Conservation (phyloP, 495 filamentous ascomycete genomes). For the Xylaria telfairii region DNA sequence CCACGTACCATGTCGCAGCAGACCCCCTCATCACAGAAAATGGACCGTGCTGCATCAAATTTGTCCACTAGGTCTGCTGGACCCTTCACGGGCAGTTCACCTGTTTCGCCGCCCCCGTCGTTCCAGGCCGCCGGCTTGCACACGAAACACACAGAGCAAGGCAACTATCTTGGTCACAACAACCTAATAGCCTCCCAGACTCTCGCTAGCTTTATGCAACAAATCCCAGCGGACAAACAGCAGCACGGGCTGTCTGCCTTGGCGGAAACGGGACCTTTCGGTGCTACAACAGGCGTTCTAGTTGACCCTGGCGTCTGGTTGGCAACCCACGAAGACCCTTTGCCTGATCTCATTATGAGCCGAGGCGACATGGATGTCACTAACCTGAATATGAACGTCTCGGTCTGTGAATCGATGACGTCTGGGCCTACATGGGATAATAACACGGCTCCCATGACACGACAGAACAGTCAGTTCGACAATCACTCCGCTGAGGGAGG, state of each 20-base stretch:
- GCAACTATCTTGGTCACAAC: conserved; percentile 32
- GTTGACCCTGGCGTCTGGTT: conserved; percentile 39
- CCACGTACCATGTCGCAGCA: conserved; percentile 44
- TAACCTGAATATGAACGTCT: conserved; percentile 38
- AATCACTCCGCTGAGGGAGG: conserved; percentile 42
- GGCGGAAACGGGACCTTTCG: conserved; percentile 25
- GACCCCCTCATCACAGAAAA: conserved; percentile 35
- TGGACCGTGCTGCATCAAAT: conserved; percentile 40
- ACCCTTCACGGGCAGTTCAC: conserved; percentile 34
- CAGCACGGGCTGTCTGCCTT: conserved; percentile 36
- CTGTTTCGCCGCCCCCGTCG: conserved; percentile 35
- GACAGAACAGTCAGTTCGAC: conserved; percentile 52
- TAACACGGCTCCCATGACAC: conserved; percentile 50
- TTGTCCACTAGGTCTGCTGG: conserved; percentile 39
- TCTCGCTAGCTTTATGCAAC: conserved; percentile 31
- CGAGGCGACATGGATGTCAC: conserved; percentile 36
- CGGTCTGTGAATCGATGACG: conserved; percentile 53
- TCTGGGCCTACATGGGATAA: conserved; percentile 49
- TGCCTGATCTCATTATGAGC: conserved; percentile 22
- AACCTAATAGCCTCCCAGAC: conserved; percentile 31
- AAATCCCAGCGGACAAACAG: conserved; percentile 9
- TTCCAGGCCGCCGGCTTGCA: conserved; percentile 28
- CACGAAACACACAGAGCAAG: conserved; percentile 29
- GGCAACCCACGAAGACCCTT: conserved; percentile 32
- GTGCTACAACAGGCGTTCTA: conserved; percentile 30